phyloP scores from a whole-genome alignment of 495 filamentous ascomycete genomes.

The Podospora bellae-mahoneyi region DNA sequence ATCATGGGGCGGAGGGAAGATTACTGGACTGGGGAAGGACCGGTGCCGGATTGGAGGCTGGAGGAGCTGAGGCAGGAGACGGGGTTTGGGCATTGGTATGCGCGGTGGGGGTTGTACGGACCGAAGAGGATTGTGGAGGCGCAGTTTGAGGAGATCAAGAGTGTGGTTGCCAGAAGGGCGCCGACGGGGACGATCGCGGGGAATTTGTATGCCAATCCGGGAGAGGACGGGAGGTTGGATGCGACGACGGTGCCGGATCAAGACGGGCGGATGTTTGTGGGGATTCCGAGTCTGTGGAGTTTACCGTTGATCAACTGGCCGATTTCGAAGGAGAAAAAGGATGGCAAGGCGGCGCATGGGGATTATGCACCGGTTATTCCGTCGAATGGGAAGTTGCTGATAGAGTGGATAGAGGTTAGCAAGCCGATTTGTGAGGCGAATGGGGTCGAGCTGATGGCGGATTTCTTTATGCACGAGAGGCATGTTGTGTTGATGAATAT shows the following conservation, averaged over 20 bases:
- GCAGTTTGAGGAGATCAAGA: slow-evolving; percentile 46
- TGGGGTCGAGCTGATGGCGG: slow-evolving; percentile 42
- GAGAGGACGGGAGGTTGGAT: slow-evolving; percentile 38
- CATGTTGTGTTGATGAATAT: slow-evolving; percentile 44
- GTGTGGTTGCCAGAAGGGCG: slow-evolving; percentile 30
- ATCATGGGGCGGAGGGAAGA: slow-evolving; percentile 45
- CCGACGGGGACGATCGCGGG: slow-evolving; percentile 39
- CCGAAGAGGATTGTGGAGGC: slow-evolving; percentile 43
- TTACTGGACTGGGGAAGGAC: slow-evolving; percentile 43
- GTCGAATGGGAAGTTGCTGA: slow-evolving; percentile 35
- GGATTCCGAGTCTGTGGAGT: slow-evolving; percentile 42
- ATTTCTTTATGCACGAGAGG: slow-evolving; percentile 46
- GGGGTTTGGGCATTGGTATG: slow-evolving; percentile 45
- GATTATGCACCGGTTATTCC: slow-evolving; percentile 45
- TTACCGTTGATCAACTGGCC: slow-evolving; percentile 42
- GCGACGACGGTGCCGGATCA: slow-evolving; percentile 34
- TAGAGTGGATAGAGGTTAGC: slow-evolving; percentile 40
- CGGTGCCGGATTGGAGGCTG: slow-evolving; percentile 45
- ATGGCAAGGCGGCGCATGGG: slow-evolving; percentile 40
- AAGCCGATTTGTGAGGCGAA: slow-evolving; percentile 40
- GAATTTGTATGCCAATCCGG: slow-evolving; percentile 30
- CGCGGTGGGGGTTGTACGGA: slow-evolving; percentile 48
- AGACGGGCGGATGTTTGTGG: slow-evolving; percentile 41
- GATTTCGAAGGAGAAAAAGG: slow-evolving; percentile 24
- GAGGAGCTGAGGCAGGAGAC: slow-evolving; percentile 44